Evolutionary conservation across 2,329 filamentous ascomycete genomes (phyloP), one percentile per base, ranked within the genome.

Genomic region (Zymoseptoria crescenta): DNA sequence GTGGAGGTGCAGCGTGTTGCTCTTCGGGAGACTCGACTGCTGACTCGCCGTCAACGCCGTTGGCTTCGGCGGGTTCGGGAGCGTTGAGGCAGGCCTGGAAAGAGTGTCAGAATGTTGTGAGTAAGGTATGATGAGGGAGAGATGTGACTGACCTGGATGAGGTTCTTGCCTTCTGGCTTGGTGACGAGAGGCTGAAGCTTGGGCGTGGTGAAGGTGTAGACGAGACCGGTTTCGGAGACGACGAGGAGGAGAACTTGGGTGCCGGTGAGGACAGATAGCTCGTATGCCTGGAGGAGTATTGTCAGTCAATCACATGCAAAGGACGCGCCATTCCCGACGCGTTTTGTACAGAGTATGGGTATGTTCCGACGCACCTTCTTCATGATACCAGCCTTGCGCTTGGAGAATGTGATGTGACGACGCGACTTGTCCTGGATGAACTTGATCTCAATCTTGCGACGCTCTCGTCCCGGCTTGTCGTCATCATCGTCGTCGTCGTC

Each of bases 371-470:
- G 59, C 75, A 96, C 94, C 91, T 97, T 97, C 84, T 99, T 97
- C 94, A 99, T 97, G 77, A 99, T 97, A 70, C 94, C 94, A 58
- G 94, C 94, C 82, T 99, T 99, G 76, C 94, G 91, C 86, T 99
- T 99, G 69, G 93, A 97, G 77, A 99, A 97, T 72, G 94, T 97
- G 75, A 97, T 99, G 81, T 99, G 94, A 64, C 94, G 89, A 79
- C 94, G 91, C 79, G 93, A 97, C 82, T 99, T 99, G 80, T 99
- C 94, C 78, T 92, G 93, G 77, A 99, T 99, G 80, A 99, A 99
- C 84, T 99, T 99, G 81, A 99, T 99, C 79, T 99, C 94, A 72
- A 99, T 99, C 88, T 99, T 99, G 80, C 94, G 87, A 74, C 94
- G 88, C 84, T 97, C 94, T 77, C 94, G 92, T 73, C 91, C 91